Conservation (phyloP, 2,329 filamentous ascomycete genomes). For the Penicillium sp. region DNA sequence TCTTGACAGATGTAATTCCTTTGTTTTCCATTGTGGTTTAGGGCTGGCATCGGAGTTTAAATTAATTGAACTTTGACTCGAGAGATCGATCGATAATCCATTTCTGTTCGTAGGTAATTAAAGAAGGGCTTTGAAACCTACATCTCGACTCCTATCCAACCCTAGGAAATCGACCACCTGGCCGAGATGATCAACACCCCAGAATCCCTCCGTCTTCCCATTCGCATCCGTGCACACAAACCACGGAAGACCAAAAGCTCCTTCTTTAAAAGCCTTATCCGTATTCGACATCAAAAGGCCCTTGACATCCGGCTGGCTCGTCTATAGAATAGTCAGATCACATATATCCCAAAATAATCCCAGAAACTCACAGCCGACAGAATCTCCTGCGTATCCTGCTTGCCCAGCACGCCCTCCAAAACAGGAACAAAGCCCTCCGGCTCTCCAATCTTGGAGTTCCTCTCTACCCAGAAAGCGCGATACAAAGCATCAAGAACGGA, state of each 20-base stretch:
- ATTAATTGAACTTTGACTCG: not conserved
- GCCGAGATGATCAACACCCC: constrained; percentile 58
- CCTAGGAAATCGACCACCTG: constrained; percentile 51
- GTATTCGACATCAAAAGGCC: constrained; percentile 47
- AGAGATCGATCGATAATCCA: not conserved
- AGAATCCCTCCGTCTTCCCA: constrained; percentile 53
- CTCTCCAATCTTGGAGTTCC: constrained; percentile 41
- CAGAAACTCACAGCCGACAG: constrained; percentile 36
- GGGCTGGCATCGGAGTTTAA: too few species aligned
- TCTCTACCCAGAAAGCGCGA: constrained; percentile 50
- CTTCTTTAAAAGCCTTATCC: constrained; percentile 48
- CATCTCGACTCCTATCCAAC: constrained; percentile 38
- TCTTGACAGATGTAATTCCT: too few species aligned
- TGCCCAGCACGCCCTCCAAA: constrained; percentile 45
- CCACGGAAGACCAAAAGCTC: constrained; percentile 59
- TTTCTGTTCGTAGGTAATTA: not conserved
- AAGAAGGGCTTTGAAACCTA: constrained; percentile 26
- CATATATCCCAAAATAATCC: not conserved
- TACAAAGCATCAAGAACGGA: constrained; percentile 46
- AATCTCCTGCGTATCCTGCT: constrained; percentile 40
- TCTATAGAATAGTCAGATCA: not conserved
- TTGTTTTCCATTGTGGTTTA: too few species aligned
- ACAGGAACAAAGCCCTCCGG: constrained; percentile 43
- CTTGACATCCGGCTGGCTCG: constrained; percentile 42
- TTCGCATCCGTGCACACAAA: constrained; percentile 52